Percentiles rank a stretch among this genome's conserved stretches.
Evolutionary conservation across 352 stramenopile species (phyloP).

Genomic region (Globisporangium heterothallicum): DNA sequence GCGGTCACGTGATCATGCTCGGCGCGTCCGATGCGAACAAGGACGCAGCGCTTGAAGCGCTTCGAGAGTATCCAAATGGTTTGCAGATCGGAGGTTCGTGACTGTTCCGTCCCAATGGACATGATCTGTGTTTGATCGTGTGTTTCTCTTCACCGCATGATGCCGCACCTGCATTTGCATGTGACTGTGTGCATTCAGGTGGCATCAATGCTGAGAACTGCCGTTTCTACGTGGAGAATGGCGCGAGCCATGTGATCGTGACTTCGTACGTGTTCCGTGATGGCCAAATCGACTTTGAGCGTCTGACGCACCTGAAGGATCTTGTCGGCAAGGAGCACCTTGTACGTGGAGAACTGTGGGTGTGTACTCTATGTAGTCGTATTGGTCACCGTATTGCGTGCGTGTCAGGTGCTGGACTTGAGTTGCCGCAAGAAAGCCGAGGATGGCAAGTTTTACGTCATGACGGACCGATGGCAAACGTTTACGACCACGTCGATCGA

Average conservation of each 20-base stretch:
- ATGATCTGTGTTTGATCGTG: no score
- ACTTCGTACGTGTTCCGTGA: slow-evolving; percentile 96
- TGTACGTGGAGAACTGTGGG: slow-evolving; percentile 15
- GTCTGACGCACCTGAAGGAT: slow-evolving; percentile 58
- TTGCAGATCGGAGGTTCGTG: slow-evolving; percentile 92
- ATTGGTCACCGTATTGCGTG: no score
- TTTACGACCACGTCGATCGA: slow-evolving; percentile 93
- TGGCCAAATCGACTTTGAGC: slow-evolving; percentile 86
- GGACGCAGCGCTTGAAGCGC: slow-evolving; percentile 80
- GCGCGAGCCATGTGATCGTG: slow-evolving; percentile 98
- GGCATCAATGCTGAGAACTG: slow-evolving; percentile 93
- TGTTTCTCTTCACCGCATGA: no score
- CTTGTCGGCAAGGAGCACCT: slow-evolving; percentile 77
- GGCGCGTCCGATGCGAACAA: slow-evolving; percentile 90
- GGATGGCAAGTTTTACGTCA: slow-evolving; percentile 91
- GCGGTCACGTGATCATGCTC: slow-evolving; percentile 98
- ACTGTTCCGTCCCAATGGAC: no score
- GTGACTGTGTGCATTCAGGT: slow-evolving; percentile 27
- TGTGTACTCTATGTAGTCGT: neutral
- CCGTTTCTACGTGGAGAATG: slow-evolving; percentile 90
- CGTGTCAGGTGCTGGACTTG: slow-evolving; percentile 94
- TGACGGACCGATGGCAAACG: slow-evolving; percentile 96
- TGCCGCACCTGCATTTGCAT: neutral
- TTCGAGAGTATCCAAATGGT: slow-evolving; percentile 86
- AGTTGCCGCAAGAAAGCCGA: slow-evolving; percentile 90